These are phyloP conservation scores for Przewalskia tangutica DNA, from an alignment of 257 asterid species.

Conservation along the genomic window DNA sequence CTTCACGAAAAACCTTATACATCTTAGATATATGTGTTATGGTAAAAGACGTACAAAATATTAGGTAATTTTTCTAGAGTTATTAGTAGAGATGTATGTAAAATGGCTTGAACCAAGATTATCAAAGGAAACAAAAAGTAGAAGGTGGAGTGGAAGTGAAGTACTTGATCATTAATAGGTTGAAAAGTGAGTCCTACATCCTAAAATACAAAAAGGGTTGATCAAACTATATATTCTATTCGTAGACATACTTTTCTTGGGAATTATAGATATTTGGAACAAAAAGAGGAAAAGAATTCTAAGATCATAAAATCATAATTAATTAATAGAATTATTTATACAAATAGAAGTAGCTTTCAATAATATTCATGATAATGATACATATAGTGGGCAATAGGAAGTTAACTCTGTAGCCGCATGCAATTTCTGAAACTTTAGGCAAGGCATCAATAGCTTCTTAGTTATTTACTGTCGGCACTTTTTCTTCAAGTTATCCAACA, in stretches of 20 bases:
- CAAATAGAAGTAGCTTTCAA: not conserved
- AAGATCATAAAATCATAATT: not conserved
- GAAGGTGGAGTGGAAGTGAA: not conserved
- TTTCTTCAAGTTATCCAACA: not conserved
- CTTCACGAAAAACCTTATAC: not conserved
- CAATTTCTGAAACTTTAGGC: conserved; percentile 47
- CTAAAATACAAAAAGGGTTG: not conserved
- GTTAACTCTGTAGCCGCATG: not conserved
- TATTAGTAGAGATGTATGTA: fast-evolving
- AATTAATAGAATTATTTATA: not conserved
- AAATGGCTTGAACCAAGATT: not conserved
- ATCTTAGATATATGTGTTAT: not conserved
- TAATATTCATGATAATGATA: not conserved
- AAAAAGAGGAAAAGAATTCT: not conserved
- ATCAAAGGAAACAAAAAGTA: not conserved
- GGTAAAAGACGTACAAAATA: not conserved
- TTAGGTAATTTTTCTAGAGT: not conserved
- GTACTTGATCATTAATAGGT: not conserved
- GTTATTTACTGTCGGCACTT: conserved; percentile 22
- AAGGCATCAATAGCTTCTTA: conserved; percentile 39
- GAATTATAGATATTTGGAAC: not conserved
- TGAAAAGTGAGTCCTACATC: not conserved
- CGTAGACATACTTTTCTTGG: not conserved
- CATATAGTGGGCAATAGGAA: no score
- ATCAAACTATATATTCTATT: not conserved